Conservation (phyloP, 225 moss, liverwort and hornwort species). For the Neckera pumila region DNA sequence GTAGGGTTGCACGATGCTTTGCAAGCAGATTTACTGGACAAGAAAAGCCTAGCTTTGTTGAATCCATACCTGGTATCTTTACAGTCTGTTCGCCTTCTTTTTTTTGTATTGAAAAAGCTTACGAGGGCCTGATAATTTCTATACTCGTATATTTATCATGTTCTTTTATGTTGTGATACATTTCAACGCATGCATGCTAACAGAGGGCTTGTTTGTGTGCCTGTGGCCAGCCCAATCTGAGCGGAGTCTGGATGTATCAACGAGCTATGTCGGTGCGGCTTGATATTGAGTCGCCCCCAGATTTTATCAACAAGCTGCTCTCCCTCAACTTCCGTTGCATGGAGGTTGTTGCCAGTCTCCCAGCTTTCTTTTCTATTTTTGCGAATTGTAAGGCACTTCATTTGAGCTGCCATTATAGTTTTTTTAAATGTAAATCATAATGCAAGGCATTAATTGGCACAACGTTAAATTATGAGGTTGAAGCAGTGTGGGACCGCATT, state of each 20-base stretch:
- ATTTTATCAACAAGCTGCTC: conserved; percentile 85
- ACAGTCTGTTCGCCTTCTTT: not conserved
- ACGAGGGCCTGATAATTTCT: not conserved
- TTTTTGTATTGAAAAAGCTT: not conserved
- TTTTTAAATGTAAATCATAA: not conserved
- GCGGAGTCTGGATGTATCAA: conserved; percentile 93
- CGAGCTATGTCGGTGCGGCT: conserved; percentile 86
- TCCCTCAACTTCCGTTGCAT: conserved; percentile 83
- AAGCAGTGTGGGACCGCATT: not conserved
- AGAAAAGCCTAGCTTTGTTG: conserved; percentile 45
- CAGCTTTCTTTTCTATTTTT: not conserved
- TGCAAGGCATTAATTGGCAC: no score
- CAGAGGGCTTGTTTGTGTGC: not conserved
- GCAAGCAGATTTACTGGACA: conserved; percentile 62
- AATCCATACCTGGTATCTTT: conserved; percentile 79
- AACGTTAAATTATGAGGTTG: not conserved
- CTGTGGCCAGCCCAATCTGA: conserved; percentile 79
- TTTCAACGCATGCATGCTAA: not conserved
- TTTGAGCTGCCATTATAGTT: not conserved
- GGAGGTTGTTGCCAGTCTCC: conserved; percentile 33
- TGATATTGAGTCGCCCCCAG: conserved; percentile 54
- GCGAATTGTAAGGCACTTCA: not conserved
- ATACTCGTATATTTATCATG: not conserved
- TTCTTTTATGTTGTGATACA: not conserved
- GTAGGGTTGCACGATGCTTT: conserved; percentile 78